These are phyloP conservation scores for Leccinum angustisporum DNA, from an alignment of 1,284 basidiomycete genomes.

Conservation along the genomic window DNA sequence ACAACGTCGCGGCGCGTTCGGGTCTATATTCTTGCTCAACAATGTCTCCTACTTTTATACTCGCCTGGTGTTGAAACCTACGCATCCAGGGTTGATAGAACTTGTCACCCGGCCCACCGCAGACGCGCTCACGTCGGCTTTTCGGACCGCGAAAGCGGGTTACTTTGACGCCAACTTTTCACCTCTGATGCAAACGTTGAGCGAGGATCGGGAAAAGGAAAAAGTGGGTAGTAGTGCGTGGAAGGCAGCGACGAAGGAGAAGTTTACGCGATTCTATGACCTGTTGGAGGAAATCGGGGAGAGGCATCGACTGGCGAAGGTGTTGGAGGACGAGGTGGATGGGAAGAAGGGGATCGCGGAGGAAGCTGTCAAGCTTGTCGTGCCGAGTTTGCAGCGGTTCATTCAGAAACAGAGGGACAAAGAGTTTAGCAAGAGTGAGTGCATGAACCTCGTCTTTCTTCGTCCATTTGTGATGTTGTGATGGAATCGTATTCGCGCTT, in stretches of 20 bases:
- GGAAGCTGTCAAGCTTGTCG: slow-evolving; percentile 72
- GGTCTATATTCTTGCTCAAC: slow-evolving; percentile 75
- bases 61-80: slow-evolving; percentile 53
- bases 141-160: slow-evolving; percentile 73
- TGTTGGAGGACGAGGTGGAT: slow-evolving; percentile 70
- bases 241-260: slow-evolving; percentile 71
- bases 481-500: background rate
- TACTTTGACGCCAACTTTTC: slow-evolving; percentile 82
- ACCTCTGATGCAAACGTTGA: slow-evolving; percentile 67
- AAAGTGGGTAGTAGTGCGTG: slow-evolving; percentile 43
- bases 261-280: slow-evolving; percentile 77
- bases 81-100: slow-evolving; percentile 41
- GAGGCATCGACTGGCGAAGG: slow-evolving; percentile 61
- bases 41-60: slow-evolving; percentile 69
- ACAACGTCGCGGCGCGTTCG: slow-evolving; percentile 64
- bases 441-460: background rate
- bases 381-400: slow-evolving; percentile 71
- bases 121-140: slow-evolving; percentile 63
- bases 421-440: slow-evolving; percentile 77
- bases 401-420: slow-evolving; percentile 72
- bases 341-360: slow-evolving; percentile 58
- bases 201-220: slow-evolving; percentile 63
- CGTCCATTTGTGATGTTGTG: background rate
- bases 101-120: slow-evolving; percentile 61
- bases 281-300: slow-evolving; percentile 74